Base-by-base conservation (phyloP, 2,329 filamentous ascomycete genomes). In the Fusarium nematophilum region DNA sequence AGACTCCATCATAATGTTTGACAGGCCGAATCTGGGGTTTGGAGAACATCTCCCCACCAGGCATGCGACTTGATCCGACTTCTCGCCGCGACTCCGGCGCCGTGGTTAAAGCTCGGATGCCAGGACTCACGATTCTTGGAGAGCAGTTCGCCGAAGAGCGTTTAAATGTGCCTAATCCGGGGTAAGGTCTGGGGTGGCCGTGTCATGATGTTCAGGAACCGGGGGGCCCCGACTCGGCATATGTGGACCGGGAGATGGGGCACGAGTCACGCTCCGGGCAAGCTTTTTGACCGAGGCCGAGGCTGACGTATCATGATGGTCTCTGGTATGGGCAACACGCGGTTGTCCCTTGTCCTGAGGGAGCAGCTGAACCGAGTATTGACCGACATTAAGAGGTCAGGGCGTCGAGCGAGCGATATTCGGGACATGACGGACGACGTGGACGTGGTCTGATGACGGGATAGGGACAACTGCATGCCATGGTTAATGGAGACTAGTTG, bases 111-210 rank as follows among this genome's bases (percentile, higher is more conserved):
- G 33, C 13, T 47, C 44, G 44, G 44, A 9, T 14, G 15, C 11
- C 31, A 25, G 43, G 17, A 10, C 14, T n/a, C 13, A 21, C 23
- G 21, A 15, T 21, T 25, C n/a, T n/a, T 31, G 21, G 33, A 45
- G 46, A 3, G 31, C 23, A 27, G 11, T 31, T 36, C 31, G 43
- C 37, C 46, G 50, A 45, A 21, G 39, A 29, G 59, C 49, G 59
- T 57, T 51, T 59, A 60, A 53, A 57, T n/a, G 56, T 62, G 15
- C 59, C 59, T 60, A 56, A 54, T 60, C 57, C 26, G 46, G 57
- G 36, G 13, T 44, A 13, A 18, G 13, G 30, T 42, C 46, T 30
- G 48, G n/a, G n/a, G n/a, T n/a, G n/a, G n/a, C 36, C 42, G 48
- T 29, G 18, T 31, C 43, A 31, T 23, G 33, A 23, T 47, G 33